Percentiles rank a stretch among this genome's conserved stretches.
These are phyloP conservation scores for Vigna nakashimae DNA, from an alignment of 306 rosid genomes.

Conservation along the genomic window DNA sequence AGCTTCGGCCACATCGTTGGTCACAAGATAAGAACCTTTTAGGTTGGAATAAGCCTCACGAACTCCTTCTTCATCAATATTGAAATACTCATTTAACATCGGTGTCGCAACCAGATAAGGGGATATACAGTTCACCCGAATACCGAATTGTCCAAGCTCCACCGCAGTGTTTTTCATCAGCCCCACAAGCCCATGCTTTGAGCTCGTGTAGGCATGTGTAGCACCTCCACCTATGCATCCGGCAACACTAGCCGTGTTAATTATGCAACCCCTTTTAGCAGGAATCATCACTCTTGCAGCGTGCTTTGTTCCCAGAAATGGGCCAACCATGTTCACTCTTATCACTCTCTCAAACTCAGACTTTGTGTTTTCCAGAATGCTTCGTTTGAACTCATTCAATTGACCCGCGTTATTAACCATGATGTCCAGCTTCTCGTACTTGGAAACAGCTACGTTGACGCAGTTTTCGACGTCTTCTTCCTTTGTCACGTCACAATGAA, in stretches of 20 bases:
- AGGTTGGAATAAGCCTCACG: conserved; percentile 36
- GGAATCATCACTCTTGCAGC: conserved; percentile 63
- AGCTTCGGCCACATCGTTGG: conserved; percentile 59
- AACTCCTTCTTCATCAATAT: conserved; percentile 31
- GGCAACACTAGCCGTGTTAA: conserved; percentile 44
- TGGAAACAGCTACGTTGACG: conserved; percentile 34
- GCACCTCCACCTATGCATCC: conserved; percentile 39
- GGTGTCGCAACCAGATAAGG: conserved; percentile 48
- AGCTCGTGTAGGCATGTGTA: conserved; percentile 51
- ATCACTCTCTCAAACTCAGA: conserved; percentile 51
- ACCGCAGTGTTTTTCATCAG: conserved; percentile 48
- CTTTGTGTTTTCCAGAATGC: conserved; percentile 36
- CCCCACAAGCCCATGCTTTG: conserved; percentile 56
- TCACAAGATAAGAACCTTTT: conserved; percentile 38
- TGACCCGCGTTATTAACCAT: conserved; percentile 66
- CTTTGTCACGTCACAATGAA: conserved; percentile 59
- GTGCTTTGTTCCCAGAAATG: conserved; percentile 56
- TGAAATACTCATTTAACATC: neutral
- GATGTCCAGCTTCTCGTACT: conserved; percentile 62
- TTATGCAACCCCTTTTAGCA: conserved; percentile 42
- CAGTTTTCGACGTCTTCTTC: conserved; percentile 51
- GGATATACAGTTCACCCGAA: conserved; percentile 58
- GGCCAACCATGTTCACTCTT: conserved; percentile 48
- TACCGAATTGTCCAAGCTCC: conserved; percentile 57
- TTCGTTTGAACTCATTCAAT: neutral